Evolutionary conservation across 83 land plant species (phyloP).

Genomic region (Picea abies): DNA sequence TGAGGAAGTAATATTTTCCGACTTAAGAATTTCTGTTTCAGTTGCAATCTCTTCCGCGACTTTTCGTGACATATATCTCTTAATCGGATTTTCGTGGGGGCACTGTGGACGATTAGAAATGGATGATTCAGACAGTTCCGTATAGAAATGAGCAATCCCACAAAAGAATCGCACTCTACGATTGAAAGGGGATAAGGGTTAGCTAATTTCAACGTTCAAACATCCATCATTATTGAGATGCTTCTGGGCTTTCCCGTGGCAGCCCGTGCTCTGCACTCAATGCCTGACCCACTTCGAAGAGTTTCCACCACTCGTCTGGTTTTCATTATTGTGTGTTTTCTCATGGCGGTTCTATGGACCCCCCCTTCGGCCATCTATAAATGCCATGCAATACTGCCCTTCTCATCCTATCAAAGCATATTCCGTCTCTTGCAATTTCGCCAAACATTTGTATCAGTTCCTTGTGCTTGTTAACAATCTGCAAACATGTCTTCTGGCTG

Average conservation of each 20-base stretch:
- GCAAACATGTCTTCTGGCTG: slow-evolving; percentile 58
- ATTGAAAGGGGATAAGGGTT: neutral
- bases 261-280: neutral
- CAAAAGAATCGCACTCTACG: neutral
- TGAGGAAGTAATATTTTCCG: too few species aligned
- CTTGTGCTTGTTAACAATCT: neutral
- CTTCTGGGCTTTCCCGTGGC: neutral
- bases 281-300: neutral
- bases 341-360: neutral
- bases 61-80: too few species aligned
- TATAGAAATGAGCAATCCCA: too few species aligned
- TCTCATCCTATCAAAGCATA: neutral
- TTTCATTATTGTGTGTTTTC: neutral
- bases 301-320: neutral
- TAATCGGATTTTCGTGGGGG: too few species aligned
- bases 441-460: too few species aligned
- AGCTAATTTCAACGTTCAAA: neutral
- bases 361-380: neutral
- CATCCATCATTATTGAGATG: neutral
- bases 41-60: too few species aligned
- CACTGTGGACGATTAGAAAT: too few species aligned
- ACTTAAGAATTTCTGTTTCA: too few species aligned
- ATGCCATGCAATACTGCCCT: neutral
- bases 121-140: too few species aligned
- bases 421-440: too few species aligned